phyloP scores from a whole-genome alignment of 2,329 filamentous ascomycete genomes.

The Didymella sp. region DNA sequence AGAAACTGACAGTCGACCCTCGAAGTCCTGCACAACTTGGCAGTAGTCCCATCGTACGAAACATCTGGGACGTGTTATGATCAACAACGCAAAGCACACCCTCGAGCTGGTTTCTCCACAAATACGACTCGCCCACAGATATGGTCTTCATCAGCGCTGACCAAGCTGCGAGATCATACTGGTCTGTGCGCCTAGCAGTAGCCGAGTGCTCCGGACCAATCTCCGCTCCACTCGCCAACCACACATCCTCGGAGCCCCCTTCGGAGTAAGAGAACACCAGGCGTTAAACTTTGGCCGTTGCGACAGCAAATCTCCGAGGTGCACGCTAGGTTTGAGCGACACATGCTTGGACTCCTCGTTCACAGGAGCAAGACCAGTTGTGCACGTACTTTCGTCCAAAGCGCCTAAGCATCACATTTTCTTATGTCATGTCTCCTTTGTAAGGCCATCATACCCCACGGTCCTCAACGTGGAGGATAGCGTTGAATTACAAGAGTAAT shows the following conservation, averaged over 20 bases:
- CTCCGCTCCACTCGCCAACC: slow-evolving; percentile 15
- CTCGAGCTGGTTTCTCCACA: slow-evolving; percentile 3
- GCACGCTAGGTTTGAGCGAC: not conserved
- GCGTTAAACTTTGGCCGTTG: slow-evolving; percentile 13
- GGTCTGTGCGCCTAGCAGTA: slow-evolving; percentile 7
- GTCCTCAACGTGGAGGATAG: not conserved
- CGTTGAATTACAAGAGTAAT: not conserved
- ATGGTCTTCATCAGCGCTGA: slow-evolving; percentile 3
- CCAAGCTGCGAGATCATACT: not conserved
- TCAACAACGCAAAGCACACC: slow-evolving; percentile 3
- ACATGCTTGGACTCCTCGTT: not conserved
- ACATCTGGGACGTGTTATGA: slow-evolving; percentile 79
- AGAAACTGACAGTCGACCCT: slow-evolving; percentile 69
- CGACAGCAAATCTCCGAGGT: slow-evolving; percentile 14
- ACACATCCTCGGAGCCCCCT: not conserved
- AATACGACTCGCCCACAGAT: slow-evolving; percentile 10
- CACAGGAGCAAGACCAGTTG: not conserved
- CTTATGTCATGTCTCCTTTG: not conserved
- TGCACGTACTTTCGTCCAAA: not conserved
- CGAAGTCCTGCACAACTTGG: slow-evolving; percentile 77
- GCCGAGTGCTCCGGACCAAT: slow-evolving; percentile 6
- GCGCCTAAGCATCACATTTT: not conserved
- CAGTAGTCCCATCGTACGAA: slow-evolving; percentile 76
- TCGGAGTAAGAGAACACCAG: slow-evolving; percentile 1
- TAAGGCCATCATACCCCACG: not conserved